phyloP scores from a whole-genome alignment of 2,329 filamentous ascomycete genomes.

The Trichoderma endophyticum region DNA sequence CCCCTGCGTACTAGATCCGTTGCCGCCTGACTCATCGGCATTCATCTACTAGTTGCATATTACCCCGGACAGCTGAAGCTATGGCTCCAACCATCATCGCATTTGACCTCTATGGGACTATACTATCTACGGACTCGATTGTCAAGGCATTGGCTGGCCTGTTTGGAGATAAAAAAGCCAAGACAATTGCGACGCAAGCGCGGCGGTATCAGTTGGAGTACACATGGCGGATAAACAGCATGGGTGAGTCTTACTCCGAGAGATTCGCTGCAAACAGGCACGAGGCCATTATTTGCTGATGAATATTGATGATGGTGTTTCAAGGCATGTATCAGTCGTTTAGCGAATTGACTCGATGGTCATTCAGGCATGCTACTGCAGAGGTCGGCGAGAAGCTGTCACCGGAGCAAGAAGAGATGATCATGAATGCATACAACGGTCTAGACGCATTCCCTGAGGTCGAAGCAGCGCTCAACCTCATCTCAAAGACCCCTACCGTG shows the following conservation, averaged over 20 bases:
- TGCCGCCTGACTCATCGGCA: slow-evolving; percentile 19
- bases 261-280: neutral
- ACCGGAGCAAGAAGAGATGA: slow-evolving; percentile 39
- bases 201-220: slow-evolving; percentile 72
- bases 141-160: slow-evolving; percentile 54
- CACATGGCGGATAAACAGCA: slow-evolving; percentile 72
- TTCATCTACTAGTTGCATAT: neutral
- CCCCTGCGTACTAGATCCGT: neutral
- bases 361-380: slow-evolving; percentile 62
- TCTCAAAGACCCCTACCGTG: slow-evolving; percentile 42
- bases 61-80: neutral
- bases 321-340: slow-evolving; percentile 53
- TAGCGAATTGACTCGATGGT: slow-evolving; percentile 57
- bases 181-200: slow-evolving; percentile 58
- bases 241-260: slow-evolving; percentile 51
- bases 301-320: neutral
- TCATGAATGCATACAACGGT: slow-evolving; percentile 64
- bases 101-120: slow-evolving; percentile 73
- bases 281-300: neutral
- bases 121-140: slow-evolving; percentile 70
- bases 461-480: slow-evolving; percentile 45
- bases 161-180: slow-evolving; percentile 56
- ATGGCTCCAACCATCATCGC: slow-evolving; percentile 51
- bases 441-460: slow-evolving; percentile 66
- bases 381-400: slow-evolving; percentile 50